These are phyloP conservation scores for Schizonepeta tenuifolia DNA, from an alignment of 257 asterid genomes.

Conservation along the genomic window DNA sequence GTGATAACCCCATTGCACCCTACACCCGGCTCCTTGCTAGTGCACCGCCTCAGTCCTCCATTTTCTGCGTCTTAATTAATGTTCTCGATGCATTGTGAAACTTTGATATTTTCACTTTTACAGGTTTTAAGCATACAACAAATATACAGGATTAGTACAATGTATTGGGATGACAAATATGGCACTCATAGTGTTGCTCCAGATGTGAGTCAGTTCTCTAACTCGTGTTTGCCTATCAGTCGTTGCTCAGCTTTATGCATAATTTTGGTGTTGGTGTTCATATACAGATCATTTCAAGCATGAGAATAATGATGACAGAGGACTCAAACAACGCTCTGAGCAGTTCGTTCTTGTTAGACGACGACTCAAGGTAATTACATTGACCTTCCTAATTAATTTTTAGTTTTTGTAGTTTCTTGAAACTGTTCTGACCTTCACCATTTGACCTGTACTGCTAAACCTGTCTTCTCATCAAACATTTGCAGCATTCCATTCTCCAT, in stretches of 20 bases:
- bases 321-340: constrained; percentile 78
- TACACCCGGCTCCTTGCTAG: constrained; percentile 1
- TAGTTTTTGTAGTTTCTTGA: not conserved
- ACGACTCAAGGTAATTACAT: constrained; percentile 81
- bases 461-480: constrained; percentile 14
- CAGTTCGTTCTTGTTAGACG: constrained; percentile 87
- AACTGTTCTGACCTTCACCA: not conserved
- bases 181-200: constrained; percentile 98
- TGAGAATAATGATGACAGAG: constrained; percentile 83
- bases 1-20: constrained; percentile 37
- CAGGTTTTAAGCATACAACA: constrained; percentile 99
- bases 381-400: no score
- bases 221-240: constrained; percentile 7
- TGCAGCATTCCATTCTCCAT: constrained; percentile 96
- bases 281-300: constrained; percentile 72
- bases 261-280: not conserved
- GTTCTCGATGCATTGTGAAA: constrained; percentile 1
- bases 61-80: not conserved
- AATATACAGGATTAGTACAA: constrained; percentile 91
- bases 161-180: constrained; percentile 99
- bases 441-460: constrained; percentile 1
- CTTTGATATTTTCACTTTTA: constrained; percentile 23
- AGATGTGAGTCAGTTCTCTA: constrained; percentile 63
- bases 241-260: constrained; percentile 18
- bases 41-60: not conserved